phyloP scores from a whole-genome alignment of 257 asterid species.

The Nicotiana attenuata region DNA sequence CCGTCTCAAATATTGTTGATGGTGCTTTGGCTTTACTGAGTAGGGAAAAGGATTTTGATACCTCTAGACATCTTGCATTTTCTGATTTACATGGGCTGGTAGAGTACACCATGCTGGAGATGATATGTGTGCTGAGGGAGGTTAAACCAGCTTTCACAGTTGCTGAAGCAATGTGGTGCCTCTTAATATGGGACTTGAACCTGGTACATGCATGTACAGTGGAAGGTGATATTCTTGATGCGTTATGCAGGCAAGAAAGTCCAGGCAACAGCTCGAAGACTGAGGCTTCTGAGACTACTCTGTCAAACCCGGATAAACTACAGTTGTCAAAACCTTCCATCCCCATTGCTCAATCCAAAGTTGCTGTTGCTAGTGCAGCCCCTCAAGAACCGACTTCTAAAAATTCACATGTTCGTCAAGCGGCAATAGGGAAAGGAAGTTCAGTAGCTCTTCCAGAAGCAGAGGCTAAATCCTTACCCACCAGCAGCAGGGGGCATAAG shows the following conservation, averaged over 20 bases:
- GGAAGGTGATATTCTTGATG: slow-evolving; percentile 28
- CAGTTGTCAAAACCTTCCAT: slow-evolving; percentile 15
- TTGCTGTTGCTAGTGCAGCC: slow-evolving; percentile 18
- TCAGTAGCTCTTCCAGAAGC: slow-evolving; percentile 31
- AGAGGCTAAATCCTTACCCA: slow-evolving; percentile 27
- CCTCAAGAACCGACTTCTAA: slow-evolving; percentile 19
- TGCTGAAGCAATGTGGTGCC: slow-evolving; percentile 72
- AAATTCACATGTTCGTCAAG: slow-evolving; percentile 14
- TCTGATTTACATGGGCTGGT: slow-evolving; percentile 48
- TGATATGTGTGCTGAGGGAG: slow-evolving; percentile 68
- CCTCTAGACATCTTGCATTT: slow-evolving; percentile 31
- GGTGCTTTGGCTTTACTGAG: slow-evolving; percentile 56
- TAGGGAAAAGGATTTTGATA: slow-evolving; percentile 31
- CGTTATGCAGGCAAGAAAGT: slow-evolving; percentile 24
- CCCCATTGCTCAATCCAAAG: slow-evolving; percentile 21
- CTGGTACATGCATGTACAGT: slow-evolving; percentile 52
- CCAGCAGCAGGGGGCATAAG: slow-evolving; percentile 18
- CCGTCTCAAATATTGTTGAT: slow-evolving; percentile 53
- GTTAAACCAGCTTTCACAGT: slow-evolving; percentile 49
- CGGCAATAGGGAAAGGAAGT: slow-evolving; percentile 23
- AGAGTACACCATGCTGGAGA: slow-evolving; percentile 63
- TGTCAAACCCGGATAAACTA: slow-evolving; percentile 19
- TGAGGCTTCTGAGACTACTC: slow-evolving; percentile 25
- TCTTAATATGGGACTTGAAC: slow-evolving; percentile 62
- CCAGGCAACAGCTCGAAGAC: slow-evolving; percentile 19